Evolutionary conservation across 805 yeast species (phyloP).

Genomic region (Nakazawaea anatomiae): DNA sequence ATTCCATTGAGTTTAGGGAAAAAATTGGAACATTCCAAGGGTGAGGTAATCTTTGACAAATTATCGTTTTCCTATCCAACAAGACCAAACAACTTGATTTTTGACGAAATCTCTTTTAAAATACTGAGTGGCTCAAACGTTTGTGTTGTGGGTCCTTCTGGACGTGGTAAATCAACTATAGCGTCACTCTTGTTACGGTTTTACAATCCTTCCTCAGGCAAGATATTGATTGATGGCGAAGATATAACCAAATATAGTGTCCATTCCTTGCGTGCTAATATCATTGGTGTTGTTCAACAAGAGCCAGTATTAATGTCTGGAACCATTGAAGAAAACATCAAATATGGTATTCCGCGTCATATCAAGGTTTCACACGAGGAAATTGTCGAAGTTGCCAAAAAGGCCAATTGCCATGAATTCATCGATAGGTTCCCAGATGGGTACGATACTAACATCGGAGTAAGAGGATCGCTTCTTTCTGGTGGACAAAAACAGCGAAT

Average conservation of each 20-base stretch:
- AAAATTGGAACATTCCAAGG: conserved; percentile 35
- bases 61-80: conserved; percentile 82
- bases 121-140: conserved; percentile 81
- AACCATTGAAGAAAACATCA: conserved; percentile 78
- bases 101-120: conserved; percentile 54
- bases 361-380: conserved; percentile 54
- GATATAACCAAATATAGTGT: conserved; percentile 66
- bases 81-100: conserved; percentile 65
- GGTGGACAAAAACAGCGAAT: conserved; percentile 78
- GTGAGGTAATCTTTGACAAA: conserved; percentile 59
- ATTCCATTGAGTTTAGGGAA: conserved; percentile 65
- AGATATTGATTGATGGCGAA: conserved; percentile 61
- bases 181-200: conserved; percentile 75
- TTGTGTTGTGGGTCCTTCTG: conserved; percentile 94
- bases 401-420: conserved; percentile 73
- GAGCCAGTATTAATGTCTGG: conserved; percentile 90
- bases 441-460: conserved; percentile 54
- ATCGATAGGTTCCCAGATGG: conserved; percentile 74
- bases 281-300: conserved; percentile 86
- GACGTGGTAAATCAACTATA: conserved; percentile 91
- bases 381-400: conserved; percentile 54
- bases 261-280: conserved; percentile 61
- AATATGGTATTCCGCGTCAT: conserved; percentile 52
- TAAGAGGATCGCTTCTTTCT: conserved; percentile 37
- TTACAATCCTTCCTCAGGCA: conserved; percentile 72